Conservation (phyloP, 2,329 filamentous ascomycete genomes). For the Acrocalymma vagum region DNA sequence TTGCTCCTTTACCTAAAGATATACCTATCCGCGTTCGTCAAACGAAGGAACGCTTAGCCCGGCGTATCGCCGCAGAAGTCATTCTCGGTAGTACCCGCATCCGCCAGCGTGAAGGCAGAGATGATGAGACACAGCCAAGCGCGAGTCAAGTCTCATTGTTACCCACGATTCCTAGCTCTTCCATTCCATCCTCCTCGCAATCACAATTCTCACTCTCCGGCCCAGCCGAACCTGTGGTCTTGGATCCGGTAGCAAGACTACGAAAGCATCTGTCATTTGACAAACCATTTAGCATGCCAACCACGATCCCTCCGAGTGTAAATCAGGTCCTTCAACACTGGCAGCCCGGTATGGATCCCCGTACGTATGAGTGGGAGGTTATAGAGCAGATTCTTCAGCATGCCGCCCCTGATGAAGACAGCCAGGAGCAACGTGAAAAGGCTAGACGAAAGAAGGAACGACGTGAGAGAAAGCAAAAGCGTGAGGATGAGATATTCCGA, state of each 20-base stretch:
- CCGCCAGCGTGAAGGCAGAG: constrained; percentile 10
- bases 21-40: constrained; percentile 35
- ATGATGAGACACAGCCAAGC: constrained; percentile 15
- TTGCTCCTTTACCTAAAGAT: constrained; percentile 36
- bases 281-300: constrained; percentile 22
- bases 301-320: constrained; percentile 40
- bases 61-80: constrained; percentile 47
- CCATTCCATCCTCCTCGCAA: constrained; percentile 22
- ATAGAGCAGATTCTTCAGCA: constrained; percentile 37
- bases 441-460: constrained; percentile 49
- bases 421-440: constrained; percentile 47
- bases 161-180: constrained; percentile 22
- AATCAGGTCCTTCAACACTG: constrained; percentile 53
- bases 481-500: constrained; percentile 43
- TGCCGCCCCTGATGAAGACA: constrained; percentile 40
- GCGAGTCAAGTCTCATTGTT: constrained; percentile 18
- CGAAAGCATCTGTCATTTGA: constrained; percentile 46
- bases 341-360: constrained; percentile 47
- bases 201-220: constrained; percentile 3
- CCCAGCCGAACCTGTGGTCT: not conserved
- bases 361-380: constrained; percentile 51
- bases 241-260: constrained; percentile 42
- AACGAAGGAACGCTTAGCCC: constrained; percentile 40
- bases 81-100: constrained; percentile 43
- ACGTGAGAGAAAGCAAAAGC: constrained; percentile 49